Base-by-base conservation (phyloP, 495 filamentous ascomycete genomes). In the Hamigera avellanea region DNA sequence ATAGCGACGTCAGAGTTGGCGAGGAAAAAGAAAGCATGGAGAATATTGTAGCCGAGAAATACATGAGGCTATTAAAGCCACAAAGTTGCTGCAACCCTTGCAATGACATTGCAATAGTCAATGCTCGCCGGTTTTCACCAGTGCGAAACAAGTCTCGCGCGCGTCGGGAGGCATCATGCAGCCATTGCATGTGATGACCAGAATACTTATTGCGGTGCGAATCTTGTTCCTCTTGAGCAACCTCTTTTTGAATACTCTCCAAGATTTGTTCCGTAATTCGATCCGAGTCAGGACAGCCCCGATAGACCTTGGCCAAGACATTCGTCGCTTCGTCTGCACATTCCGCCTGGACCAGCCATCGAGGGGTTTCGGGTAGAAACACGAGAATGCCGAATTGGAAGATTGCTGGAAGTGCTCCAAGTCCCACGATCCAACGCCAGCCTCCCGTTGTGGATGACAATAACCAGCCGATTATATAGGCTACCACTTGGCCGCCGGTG, bases 61-160 rank as follows among this genome's bases (percentile, higher is more conserved):
- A 95, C 88, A 95, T 95, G 9, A 95, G 69, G 32, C 80, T 81
- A 59, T 93, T 94, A 55, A 94, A 95, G 6, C 88, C 88, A 43
- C 81, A 91, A 12, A 93, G 68, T 47, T 95, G 88, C 54, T 95
- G 88, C n/a, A 86, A 57, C 0, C 77, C 84, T 52, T 94, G 87
- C 2, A 94, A 70, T 43, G 89, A 71, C 58, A 83, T 86, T 2
- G 87, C 86, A 41, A 94, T 86, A 1, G 72, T 73, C 46, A 95
- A 52, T 5, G 86, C 88, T 42, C 86, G 72, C 33, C 82, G 65
- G 49, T 89, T 88, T 18, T 75, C 75, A 6, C 70, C 70, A 23
- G 78, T 57, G 8, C 50, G 40, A 37, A 82, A 61, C 21, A 88
- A 50, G 38, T 81, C 74, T 13, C 48, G 35, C 36, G 69, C 72